Evolutionary conservation across 2,329 filamentous ascomycete genomes (phyloP).

Genomic region (Hypomyces perniciosus): DNA sequence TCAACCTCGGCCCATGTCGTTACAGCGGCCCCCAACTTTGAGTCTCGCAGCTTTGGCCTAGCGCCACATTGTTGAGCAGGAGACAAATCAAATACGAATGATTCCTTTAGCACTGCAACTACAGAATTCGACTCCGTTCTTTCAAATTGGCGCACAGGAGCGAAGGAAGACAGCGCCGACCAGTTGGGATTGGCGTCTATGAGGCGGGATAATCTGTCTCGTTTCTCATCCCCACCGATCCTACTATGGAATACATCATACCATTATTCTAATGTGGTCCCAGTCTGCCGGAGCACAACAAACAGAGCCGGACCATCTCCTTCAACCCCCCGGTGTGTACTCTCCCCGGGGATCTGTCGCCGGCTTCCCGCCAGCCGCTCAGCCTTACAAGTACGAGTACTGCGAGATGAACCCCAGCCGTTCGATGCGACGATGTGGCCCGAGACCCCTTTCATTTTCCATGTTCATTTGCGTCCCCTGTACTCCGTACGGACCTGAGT

Average conservation of each 20-base stretch:
- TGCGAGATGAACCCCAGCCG: neutral
- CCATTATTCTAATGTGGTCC: neutral
- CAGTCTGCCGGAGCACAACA: neutral
- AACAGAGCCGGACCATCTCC: neutral
- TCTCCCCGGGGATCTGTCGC: slow-evolving; percentile 4
- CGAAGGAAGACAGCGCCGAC: neutral
- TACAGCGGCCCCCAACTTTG: too few relatives aligned
- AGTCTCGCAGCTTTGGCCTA: neutral
- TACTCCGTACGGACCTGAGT: neutral
- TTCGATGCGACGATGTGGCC: neutral
- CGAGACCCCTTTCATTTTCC: neutral
- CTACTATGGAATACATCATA: too few relatives aligned
- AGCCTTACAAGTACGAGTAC: slow-evolving; percentile 9
- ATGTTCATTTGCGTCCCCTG: neutral
- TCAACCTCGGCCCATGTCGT: neutral
- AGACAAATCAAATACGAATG: too few relatives aligned
- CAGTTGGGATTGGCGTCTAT: too few relatives aligned
- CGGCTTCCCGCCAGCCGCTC: slow-evolving; percentile 2
- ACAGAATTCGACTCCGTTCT: too few relatives aligned
- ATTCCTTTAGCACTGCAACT: too few relatives aligned
- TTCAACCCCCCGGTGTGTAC: neutral
- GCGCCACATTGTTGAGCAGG: neutral
- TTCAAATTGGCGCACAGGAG: neutral
- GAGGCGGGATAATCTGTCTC: too few relatives aligned
- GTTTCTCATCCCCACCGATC: too few relatives aligned